Conservation (phyloP, 1,284 basidiomycete species). For the Fereydounia khargensis region DNA sequence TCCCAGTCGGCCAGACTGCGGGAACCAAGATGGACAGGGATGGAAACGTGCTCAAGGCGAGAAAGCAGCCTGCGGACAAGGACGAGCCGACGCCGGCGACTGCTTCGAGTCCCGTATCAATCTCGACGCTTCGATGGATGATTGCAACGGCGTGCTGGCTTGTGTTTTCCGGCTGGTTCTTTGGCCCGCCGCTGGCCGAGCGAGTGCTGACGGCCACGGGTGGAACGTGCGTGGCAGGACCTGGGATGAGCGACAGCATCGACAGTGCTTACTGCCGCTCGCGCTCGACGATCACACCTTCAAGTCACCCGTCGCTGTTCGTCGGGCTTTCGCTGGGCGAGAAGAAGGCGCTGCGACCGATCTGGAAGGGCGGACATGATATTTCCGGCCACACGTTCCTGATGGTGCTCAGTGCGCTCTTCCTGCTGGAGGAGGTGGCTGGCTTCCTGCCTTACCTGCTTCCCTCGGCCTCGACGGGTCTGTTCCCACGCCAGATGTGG, state of each 20-base stretch:
- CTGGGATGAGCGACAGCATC: slow-evolving; percentile 1
- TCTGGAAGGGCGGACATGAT: slow-evolving; percentile 78
- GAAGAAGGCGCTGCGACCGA: slow-evolving; percentile 8
- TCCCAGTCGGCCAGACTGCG: not conserved
- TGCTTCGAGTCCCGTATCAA: slow-evolving; percentile 1
- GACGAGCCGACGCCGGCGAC: no score
- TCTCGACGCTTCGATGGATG: slow-evolving; percentile 25
- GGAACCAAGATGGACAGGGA: not conserved
- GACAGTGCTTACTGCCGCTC: slow-evolving; percentile 39
- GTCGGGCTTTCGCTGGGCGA: slow-evolving; percentile 1
- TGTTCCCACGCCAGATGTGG: not conserved
- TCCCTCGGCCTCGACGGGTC: not conserved
- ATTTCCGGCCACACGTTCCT: slow-evolving; percentile 93
- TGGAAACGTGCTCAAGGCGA: no score
- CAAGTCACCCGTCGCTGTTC: slow-evolving; percentile 22
- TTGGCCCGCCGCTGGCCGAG: slow-evolving; percentile 78
- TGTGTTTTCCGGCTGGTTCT: slow-evolving; percentile 74
- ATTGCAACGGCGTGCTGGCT: slow-evolving; percentile 1
- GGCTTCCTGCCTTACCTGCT: slow-evolving; percentile 58
- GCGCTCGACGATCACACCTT: slow-evolving; percentile 15
- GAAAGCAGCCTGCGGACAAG: no score
- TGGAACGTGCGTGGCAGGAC: slow-evolving; percentile 68
- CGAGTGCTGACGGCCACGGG: slow-evolving; percentile 74
- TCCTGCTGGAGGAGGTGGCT: slow-evolving; percentile 73
- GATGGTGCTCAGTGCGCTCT: slow-evolving; percentile 76